These are phyloP conservation scores for Spinacia oleracea DNA, from an alignment of 179 eudicot species.

Conservation along the genomic window DNA sequence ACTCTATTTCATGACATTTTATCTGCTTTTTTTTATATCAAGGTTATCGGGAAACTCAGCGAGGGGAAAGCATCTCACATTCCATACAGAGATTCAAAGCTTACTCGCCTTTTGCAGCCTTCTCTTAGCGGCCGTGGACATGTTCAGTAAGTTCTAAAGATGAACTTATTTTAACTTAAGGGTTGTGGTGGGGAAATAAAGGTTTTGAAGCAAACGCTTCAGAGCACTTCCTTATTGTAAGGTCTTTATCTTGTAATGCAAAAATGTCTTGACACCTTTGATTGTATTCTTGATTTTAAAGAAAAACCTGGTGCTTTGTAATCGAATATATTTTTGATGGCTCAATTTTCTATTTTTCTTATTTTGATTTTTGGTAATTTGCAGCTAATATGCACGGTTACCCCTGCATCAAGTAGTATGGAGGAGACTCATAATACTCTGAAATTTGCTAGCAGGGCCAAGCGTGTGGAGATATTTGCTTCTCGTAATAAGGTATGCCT, in stretches of 20 bases:
- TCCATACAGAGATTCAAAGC: conserved; percentile 98
- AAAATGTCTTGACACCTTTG: not conserved
- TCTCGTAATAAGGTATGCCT: conserved; percentile 80
- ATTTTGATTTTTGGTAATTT: conserved; percentile 4
- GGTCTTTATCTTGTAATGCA: not conserved
- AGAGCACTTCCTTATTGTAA: not conserved
- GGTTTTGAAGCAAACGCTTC: not conserved
- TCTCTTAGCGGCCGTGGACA: conserved; percentile 98
- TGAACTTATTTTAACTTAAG: not conserved
- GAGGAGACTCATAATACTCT: conserved; percentile 98
- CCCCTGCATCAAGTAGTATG: conserved; percentile 98
- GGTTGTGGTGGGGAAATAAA: not conserved
- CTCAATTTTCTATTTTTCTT: not conserved
- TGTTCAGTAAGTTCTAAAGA: conserved; percentile 73
- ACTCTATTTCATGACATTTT: conserved; percentile 6
- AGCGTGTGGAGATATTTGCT: conserved; percentile 92
- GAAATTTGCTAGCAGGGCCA: conserved; percentile 98
- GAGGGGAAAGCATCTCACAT: conserved; percentile 97
- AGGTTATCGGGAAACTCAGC: conserved; percentile 98
- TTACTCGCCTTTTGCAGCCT: conserved; percentile 91
- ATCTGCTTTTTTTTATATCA: conserved; percentile 20
- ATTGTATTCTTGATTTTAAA: not conserved
- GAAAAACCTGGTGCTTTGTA: not conserved
- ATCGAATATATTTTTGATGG: not conserved
- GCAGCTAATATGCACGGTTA: conserved; percentile 97